A percentile compares a stretch with the other conserved stretches of the same genome.
phyloP scores from a whole-genome alignment of 257 asterid species.

The Agastache rugosa region DNA sequence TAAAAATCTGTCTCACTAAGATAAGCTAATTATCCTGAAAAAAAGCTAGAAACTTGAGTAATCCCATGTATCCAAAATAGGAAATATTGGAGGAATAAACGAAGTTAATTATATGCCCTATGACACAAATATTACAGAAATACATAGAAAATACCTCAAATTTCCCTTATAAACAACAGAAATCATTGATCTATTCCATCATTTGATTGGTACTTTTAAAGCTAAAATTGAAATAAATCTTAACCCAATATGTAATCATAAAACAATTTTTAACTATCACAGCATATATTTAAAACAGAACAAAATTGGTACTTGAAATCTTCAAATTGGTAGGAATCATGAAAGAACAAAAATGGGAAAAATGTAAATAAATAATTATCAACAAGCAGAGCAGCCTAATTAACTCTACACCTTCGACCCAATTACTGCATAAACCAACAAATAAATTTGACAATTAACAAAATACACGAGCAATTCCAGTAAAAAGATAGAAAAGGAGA shows the following conservation, averaged over 20 bases:
- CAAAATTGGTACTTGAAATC: not conserved
- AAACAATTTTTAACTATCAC: not conserved
- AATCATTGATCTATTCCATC: not conserved
- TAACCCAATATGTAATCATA: constrained; percentile 3
- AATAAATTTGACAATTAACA: not conserved
- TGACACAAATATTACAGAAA: not conserved
- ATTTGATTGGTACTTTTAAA: not conserved
- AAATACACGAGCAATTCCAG: not conserved
- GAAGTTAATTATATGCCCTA: not conserved
- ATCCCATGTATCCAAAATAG: not conserved
- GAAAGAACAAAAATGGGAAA: not conserved
- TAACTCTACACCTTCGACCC: constrained; percentile 7
- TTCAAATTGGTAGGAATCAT: constrained; percentile 2
- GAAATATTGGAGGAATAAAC: not conserved
- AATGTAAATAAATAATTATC: not conserved
- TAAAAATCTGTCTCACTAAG: not conserved
- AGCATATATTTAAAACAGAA: not conserved
- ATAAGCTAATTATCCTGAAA: not conserved
- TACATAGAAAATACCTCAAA: not conserved
- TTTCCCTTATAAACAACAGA: not conserved
- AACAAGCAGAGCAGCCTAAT: constrained; percentile 5
- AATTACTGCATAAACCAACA: constrained; percentile 9
- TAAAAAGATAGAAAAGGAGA: not conserved
- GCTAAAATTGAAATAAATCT: not conserved
- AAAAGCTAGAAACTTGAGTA: not conserved